Evolutionary conservation across 1,284 basidiomycete species (phyloP).

Genomic region (Moesziomyces sp.): DNA sequence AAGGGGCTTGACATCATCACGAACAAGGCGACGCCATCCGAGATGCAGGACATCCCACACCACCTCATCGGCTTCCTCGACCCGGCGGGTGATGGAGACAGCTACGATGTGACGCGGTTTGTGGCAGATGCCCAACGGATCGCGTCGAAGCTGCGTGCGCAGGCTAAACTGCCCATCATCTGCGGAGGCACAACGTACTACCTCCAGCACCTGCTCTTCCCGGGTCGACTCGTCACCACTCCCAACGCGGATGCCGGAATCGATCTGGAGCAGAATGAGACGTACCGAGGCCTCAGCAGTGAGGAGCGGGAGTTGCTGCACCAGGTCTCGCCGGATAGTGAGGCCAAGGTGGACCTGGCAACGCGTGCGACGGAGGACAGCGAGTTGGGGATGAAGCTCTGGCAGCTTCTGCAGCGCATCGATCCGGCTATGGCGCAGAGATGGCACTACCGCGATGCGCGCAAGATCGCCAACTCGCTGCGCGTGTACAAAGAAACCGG

Average conservation of each 20-base stretch:
- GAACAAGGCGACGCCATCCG: conserved; percentile 85
- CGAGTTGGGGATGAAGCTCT: conserved; percentile 70
- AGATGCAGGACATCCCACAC: conserved; percentile 85
- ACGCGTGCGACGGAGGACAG: conserved; percentile 1
- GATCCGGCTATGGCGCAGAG: conserved; percentile 81
- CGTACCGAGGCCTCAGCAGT: conserved; percentile 1
- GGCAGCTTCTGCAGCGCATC: conserved; percentile 77
- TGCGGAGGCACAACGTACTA: conserved; percentile 98
- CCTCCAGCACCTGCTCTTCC: conserved; percentile 83
- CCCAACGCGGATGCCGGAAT: neutral
- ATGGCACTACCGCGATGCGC: conserved; percentile 95
- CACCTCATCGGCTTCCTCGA: conserved; percentile 86
- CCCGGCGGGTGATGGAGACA: conserved; percentile 76
- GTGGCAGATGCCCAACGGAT: conserved; percentile 63
- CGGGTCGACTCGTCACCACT: conserved; percentile 65
- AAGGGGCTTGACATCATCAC: conserved; percentile 92
- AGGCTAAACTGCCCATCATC: conserved; percentile 79
- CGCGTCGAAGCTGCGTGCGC: neutral
- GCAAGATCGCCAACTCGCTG: conserved; percentile 86
- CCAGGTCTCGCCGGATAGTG: conserved; percentile 1
- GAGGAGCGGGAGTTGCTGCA: conserved; percentile 10
- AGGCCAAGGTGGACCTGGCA: conserved; percentile 12
- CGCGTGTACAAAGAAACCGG: conserved; percentile 82
- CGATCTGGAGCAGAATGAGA: conserved; percentile 2
- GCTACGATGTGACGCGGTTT: conserved; percentile 73